Evolutionary conservation across 2,329 filamentous ascomycete species (phyloP).

Genomic region (Aureobasidium lini): DNA sequence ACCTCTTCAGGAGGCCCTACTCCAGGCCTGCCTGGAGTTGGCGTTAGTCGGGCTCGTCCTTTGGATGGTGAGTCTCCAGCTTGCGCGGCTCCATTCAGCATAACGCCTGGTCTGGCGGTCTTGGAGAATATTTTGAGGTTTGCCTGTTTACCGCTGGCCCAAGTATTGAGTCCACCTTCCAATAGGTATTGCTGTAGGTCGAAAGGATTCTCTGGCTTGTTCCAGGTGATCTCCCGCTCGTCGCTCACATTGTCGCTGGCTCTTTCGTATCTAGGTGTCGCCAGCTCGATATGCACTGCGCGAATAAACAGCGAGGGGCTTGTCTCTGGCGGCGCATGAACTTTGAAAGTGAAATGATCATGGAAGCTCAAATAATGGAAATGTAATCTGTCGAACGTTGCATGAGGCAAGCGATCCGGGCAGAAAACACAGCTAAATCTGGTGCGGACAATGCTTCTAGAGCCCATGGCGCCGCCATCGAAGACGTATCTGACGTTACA

Average conservation of each 20-base stretch:
- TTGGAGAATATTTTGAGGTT: not conserved
- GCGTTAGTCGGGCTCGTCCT: not conserved
- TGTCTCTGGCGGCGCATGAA: constrained; percentile 13
- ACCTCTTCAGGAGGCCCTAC: constrained; percentile 17
- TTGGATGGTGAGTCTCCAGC: not conserved
- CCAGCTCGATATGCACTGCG: constrained; percentile 10
- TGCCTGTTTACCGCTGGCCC: constrained; percentile 1
- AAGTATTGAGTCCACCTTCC: constrained; percentile 25
- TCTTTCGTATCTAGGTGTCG: constrained; percentile 19
- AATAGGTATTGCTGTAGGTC: constrained; percentile 28
- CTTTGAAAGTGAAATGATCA: constrained; percentile 27
- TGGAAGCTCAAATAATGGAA: constrained; percentile 31
- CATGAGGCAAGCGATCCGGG: constrained; percentile 16
- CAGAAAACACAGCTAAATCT: constrained; percentile 23
- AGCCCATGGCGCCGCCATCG: constrained; percentile 5
- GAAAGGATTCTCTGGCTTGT: constrained; percentile 29
- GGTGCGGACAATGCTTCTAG: constrained; percentile 10
- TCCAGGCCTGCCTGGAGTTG: not conserved
- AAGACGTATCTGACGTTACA: constrained; percentile 15
- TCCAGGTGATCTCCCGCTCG: constrained; percentile 25
- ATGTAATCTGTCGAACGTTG: constrained; percentile 25
- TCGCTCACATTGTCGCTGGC: constrained; percentile 24
- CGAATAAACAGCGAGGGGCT: not conserved
- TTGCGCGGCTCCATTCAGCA: not conserved
- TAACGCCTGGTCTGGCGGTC: not conserved